phyloP scores from a whole-genome alignment of 2,329 filamentous ascomycete species.

The Xylaria sp. region DNA sequence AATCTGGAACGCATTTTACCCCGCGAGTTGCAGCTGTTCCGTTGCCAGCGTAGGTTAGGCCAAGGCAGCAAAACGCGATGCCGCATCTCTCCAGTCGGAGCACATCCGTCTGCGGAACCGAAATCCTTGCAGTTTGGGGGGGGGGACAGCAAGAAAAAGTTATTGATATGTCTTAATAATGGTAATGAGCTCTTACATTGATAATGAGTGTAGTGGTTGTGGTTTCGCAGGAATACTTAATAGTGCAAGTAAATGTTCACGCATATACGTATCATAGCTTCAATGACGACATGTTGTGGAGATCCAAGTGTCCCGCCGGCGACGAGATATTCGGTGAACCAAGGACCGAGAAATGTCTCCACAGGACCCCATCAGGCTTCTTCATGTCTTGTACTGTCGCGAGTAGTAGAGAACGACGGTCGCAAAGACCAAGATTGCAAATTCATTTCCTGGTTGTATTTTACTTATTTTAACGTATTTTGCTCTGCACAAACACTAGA shows the following conservation, averaged over 20 bases:
- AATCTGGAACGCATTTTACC: constrained; percentile 15
- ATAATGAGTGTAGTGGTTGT: neutral
- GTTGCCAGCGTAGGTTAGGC: constrained; percentile 21
- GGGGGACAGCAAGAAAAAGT: neutral
- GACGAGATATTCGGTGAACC: neutral
- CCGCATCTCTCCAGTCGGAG: constrained; percentile 5
- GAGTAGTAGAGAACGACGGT: too few relatives aligned
- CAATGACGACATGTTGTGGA: neutral
- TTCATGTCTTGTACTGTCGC: neutral
- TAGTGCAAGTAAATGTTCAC: too few relatives aligned
- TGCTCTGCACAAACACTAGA: too few relatives aligned
- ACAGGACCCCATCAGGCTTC: neutral
- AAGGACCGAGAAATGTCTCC: neutral
- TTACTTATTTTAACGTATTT: too few relatives aligned
- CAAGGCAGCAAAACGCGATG: neutral
- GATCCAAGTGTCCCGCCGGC: neutral
- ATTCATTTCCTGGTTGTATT: too few relatives aligned
- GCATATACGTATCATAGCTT: neutral
- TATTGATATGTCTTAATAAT: neutral
- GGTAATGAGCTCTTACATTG: neutral
- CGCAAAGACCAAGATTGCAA: too few relatives aligned
- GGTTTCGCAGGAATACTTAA: neutral
- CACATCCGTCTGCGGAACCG: neutral
- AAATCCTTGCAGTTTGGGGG: neutral
- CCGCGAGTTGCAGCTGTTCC: constrained; percentile 25